Conservation (phyloP, 2,329 filamentous ascomycete genomes). For the Fusarium veterinarium region DNA sequence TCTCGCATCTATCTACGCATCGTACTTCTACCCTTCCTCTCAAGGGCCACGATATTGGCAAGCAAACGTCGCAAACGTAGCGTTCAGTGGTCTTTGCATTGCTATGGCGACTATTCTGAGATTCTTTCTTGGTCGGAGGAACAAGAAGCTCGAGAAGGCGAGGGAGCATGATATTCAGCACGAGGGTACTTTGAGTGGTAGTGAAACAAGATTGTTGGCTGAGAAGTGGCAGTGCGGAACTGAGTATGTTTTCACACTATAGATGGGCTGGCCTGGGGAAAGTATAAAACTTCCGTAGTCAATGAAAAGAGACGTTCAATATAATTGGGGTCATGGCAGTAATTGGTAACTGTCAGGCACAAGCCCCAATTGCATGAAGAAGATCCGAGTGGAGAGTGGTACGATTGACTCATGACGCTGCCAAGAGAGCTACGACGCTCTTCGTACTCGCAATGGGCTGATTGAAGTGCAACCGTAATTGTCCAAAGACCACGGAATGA, state of each 20-base stretch:
- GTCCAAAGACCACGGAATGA: accelerated
- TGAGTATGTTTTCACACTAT: conserved; percentile 2
- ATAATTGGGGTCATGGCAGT: neutral
- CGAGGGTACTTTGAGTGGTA: neutral
- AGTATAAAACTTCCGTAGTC: neutral
- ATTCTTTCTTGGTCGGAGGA: neutral
- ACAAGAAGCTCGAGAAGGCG: neutral
- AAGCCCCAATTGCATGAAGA: neutral
- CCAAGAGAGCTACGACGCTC: neutral
- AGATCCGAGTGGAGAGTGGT: neutral
- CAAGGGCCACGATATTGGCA: conserved; percentile 13
- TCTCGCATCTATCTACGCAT: conserved; percentile 9
- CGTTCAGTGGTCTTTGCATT: conserved; percentile 14
- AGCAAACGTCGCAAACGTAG: neutral
- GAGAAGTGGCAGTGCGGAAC: conserved; percentile 19
- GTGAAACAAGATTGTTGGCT: neutral
- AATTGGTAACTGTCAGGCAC: accelerated
- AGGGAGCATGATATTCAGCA: conserved; percentile 5
- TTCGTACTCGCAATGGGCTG: neutral
- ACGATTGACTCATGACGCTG: neutral
- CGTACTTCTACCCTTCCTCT: conserved; percentile 2
- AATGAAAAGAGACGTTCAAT: neutral
- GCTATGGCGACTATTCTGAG: conserved; percentile 7
- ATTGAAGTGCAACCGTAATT: neutral
- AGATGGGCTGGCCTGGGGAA: accelerated